Conservation (phyloP, 768 basidiomycete species). For the Strobilomyces dryophilus region DNA sequence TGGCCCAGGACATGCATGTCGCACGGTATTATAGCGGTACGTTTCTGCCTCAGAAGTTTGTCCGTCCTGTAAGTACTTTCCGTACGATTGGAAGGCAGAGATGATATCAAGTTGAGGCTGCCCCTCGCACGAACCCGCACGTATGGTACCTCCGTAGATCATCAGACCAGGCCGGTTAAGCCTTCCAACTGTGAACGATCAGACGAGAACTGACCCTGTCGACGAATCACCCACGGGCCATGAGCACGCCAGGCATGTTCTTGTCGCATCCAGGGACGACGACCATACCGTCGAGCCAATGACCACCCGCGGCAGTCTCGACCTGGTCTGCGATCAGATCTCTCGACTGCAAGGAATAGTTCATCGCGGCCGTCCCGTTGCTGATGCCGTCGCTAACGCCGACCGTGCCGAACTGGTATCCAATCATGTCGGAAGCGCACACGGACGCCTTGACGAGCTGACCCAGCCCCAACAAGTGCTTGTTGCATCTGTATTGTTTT, state of each 20-base stretch:
- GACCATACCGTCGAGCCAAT: conserved; percentile 98
- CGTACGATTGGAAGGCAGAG: conserved; percentile 97
- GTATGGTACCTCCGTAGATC: conserved; percentile 97
- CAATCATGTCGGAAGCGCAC: conserved; percentile 65
- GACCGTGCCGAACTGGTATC: conserved; percentile 96
- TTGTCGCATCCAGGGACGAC: conserved; percentile 98
- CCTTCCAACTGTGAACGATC: conserved; percentile 64
- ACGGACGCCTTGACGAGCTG: conserved; percentile 84
- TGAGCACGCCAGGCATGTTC: conserved; percentile 99
- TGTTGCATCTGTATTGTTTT: conserved; percentile 72
- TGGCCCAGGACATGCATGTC: conserved; percentile 94
- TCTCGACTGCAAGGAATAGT: conserved; percentile 93
- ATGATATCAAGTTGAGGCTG: conserved; percentile 90
- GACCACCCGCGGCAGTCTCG: conserved; percentile 92
- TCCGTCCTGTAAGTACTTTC: conserved; percentile 89
- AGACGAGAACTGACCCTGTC: background rate
- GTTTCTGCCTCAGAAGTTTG: conserved; percentile 78
- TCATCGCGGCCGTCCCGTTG: conserved; percentile 94
- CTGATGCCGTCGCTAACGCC: conserved; percentile 99
- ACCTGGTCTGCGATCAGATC: conserved; percentile 98
- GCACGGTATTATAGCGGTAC: conserved; percentile 80
- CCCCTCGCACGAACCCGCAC: conserved; percentile 87
- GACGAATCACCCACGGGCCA: conserved; percentile 68
- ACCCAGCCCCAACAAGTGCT: conserved; percentile 86
- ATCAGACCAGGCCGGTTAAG: conserved; percentile 95